Base-by-base conservation (phyloP, 164 flowering plant genomes). In the Liquidambar formosana region DNA sequence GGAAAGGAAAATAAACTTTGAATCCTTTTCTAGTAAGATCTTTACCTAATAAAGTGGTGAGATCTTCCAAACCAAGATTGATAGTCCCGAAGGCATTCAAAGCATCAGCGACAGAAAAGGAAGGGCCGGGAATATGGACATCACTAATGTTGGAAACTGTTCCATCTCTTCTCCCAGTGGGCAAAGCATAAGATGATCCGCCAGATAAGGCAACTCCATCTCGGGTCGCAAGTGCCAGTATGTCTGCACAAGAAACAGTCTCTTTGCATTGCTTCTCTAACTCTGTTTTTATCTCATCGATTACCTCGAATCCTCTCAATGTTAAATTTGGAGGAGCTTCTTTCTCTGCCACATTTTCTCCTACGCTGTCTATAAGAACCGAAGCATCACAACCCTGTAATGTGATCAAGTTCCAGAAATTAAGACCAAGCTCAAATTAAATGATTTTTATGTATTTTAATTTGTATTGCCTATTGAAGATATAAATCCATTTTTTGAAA, bases 131-230 rank as follows among this genome's bases (percentile, higher is more conserved):
- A 10, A 83, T 16, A 66, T 76, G 68, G 15, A 73, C 82, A 4
- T 79, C 80, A 0, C 33, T 5, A 16, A 71, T 56, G 1, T 67
- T 65, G 0, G 89, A 85, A 48, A 67, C 75, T 4, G 63, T 65
- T 3, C 86, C 88, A 51, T 83, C 85, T 19, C 79, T 76, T 49
- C 86, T 67, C 14, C 86, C 86, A 1, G 85, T 79, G 1, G 83
- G 81, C 21, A 81, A 53, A 10, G 48, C 28, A 65, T 83, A 85
- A 2, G 59, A 44, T 2, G 74, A 65, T 28, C 86, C 88, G 43
- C 79, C 82, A 6, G 69, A 19, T 25, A 65, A 54, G 11, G 63
- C 75, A 14, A 76, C 82, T 4, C 68, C 66, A 18, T 83, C 86
- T 21, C 84, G 66, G 2, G 81, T 66, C 0, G 78, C 82, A 22